These are phyloP conservation scores for Solanum dulcamara DNA, from an alignment of 257 asterid genomes.

Conservation along the genomic window DNA sequence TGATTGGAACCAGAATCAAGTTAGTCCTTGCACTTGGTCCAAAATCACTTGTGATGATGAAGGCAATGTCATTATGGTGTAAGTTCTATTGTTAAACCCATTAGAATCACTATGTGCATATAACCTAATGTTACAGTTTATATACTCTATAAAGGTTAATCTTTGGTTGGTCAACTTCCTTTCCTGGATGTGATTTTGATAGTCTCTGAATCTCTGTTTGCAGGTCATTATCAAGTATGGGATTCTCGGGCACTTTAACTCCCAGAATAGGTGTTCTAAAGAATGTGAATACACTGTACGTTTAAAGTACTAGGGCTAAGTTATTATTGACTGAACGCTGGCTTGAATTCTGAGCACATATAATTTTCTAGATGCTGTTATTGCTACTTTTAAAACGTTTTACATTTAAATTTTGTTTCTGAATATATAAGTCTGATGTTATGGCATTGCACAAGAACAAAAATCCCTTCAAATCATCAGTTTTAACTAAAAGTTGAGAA, in stretches of 20 bases:
- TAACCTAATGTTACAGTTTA: neutral
- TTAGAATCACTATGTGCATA: neutral
- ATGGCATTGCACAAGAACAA: neutral
- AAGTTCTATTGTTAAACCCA: slow-evolving; percentile 14
- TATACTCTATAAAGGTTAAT: neutral
- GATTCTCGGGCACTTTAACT: slow-evolving; percentile 75
- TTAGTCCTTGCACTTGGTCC: slow-evolving; percentile 93
- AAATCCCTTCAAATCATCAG: neutral
- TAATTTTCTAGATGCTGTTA: neutral
- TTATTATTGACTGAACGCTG: neutral
- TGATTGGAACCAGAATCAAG: slow-evolving; percentile 72
- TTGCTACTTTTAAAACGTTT: neutral
- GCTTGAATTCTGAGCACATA: neutral
- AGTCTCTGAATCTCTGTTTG: slow-evolving; percentile 6
- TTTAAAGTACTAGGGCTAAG: slow-evolving; percentile 1
- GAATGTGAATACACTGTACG: slow-evolving; percentile 66
- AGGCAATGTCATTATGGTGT: slow-evolving; percentile 58
- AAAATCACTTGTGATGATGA: slow-evolving; percentile 53
- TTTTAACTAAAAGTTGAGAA: neutral
- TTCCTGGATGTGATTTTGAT: neutral
- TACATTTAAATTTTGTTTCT: neutral
- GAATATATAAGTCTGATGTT: neutral
- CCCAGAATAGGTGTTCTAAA: slow-evolving; percentile 59
- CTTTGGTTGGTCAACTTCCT: neutral
- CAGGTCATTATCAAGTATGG: slow-evolving; percentile 91